These are phyloP conservation scores for Thraustochytrium striatum DNA, from an alignment of 352 stramenopile genomes.

Conservation along the genomic window DNA sequence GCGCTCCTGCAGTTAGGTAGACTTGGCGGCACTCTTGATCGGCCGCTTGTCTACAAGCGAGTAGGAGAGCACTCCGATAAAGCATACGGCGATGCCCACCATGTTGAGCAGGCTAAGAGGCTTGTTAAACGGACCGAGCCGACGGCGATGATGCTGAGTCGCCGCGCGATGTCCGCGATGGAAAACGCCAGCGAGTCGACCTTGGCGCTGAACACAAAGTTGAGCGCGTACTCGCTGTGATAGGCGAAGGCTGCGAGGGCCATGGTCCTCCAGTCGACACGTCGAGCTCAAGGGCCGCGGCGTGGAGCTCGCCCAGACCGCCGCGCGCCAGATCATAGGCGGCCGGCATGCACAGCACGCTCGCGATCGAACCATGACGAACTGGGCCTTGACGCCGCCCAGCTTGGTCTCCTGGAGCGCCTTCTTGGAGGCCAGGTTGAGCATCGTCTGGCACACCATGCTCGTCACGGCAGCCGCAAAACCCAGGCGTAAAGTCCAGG, in stretches of 20 bases:
- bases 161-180: constrained; percentile 25
- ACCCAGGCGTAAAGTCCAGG: background rate
- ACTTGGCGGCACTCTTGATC: no score
- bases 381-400: constrained; percentile 29
- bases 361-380: constrained; percentile 10
- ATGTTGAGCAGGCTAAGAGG: constrained; percentile 26
- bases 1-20: no score
- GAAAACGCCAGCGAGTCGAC: constrained; percentile 25
- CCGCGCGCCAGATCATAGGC: background rate
- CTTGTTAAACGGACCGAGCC: constrained; percentile 36
- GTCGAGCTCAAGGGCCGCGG: background rate
- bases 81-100: constrained; percentile 19
- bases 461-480: constrained; percentile 3
- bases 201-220: constrained; percentile 15
- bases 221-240: constrained; percentile 22
- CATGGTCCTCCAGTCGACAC: background rate
- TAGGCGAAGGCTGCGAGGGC: constrained; percentile 18
- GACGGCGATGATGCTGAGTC: constrained; percentile 34
- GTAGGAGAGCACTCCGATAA: constrained; percentile 22
- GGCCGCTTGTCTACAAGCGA: constrained; percentile 10
- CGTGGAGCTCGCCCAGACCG: background rate
- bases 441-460: constrained; percentile 21
- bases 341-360: background rate
- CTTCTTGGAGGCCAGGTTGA: constrained; percentile 28
- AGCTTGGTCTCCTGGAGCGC: background rate